A percentile compares a stretch with the other conserved stretches of the same genome.
phyloP scores from a whole-genome alignment of 148 eudicot species.

The Silene conica region DNA sequence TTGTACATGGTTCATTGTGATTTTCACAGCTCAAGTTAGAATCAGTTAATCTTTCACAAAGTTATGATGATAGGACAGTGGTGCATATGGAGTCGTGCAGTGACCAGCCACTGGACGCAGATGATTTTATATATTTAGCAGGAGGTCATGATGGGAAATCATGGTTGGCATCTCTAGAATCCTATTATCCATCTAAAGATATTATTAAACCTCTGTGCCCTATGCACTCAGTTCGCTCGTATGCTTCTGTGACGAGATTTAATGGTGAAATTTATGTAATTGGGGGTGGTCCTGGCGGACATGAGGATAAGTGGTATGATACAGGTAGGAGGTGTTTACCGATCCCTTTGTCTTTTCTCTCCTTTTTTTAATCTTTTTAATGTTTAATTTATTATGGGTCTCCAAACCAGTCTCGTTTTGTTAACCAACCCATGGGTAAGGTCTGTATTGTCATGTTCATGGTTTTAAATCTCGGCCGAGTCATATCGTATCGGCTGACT shows the following conservation, averaged over 20 bases:
- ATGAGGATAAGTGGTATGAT: conserved; percentile 46
- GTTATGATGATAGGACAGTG: conserved; percentile 25
- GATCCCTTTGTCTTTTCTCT: conserved; percentile 4
- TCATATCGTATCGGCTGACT: no score
- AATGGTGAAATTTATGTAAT: conserved; percentile 57
- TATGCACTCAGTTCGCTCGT: conserved; percentile 50
- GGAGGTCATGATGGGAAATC: conserved; percentile 73
- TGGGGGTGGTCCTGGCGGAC: conserved; percentile 54
- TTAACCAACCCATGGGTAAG: no score
- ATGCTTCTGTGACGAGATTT: conserved; percentile 52
- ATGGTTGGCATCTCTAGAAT: conserved; percentile 53
- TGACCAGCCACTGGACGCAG: conserved; percentile 33
- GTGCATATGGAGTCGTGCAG: conserved; percentile 31
- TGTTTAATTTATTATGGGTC: no score
- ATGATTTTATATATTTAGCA: conserved; percentile 43
- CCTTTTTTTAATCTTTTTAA: no score
- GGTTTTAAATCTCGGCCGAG: no score
- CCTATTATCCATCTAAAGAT: conserved; percentile 57
- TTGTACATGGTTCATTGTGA: neutral
- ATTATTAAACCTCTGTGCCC: conserved; percentile 43
- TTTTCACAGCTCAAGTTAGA: neutral
- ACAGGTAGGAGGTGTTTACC: conserved; percentile 41
- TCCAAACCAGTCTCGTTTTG: no score
- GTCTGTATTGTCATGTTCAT: no score
- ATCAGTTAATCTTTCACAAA: conserved; percentile 24